A percentile compares a stretch with the other conserved stretches of the same genome.
Evolutionary conservation across 495 filamentous ascomycete genomes (phyloP).

Genomic region (Neurospora sp.): DNA sequence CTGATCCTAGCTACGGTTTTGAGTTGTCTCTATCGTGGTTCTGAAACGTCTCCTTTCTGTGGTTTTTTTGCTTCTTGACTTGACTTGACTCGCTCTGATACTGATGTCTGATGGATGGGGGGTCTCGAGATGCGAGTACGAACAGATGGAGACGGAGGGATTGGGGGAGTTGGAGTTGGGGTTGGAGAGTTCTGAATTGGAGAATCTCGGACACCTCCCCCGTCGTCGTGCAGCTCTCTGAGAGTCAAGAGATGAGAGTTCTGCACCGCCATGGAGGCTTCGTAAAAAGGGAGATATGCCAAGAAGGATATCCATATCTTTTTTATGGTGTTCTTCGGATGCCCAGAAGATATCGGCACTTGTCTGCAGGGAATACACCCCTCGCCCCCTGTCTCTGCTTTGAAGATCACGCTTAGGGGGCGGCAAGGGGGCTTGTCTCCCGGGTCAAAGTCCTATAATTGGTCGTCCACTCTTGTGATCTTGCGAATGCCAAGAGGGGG

Average conservation of each 20-base stretch:
- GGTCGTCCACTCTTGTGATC: background rate
- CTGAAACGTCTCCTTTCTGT: background rate
- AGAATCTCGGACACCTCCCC: background rate
- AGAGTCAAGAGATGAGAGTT: background rate
- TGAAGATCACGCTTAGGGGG: background rate
- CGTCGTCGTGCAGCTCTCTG: background rate
- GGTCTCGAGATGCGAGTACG: background rate
- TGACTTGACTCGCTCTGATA: background rate
- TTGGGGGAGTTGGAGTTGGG: background rate
- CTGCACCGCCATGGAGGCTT: background rate
- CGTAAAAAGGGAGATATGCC: background rate
- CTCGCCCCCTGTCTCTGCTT: background rate
- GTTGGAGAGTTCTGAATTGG: background rate
- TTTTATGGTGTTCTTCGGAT: background rate
- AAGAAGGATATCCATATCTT: background rate
- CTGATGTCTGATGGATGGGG: background rate
- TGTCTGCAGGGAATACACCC: background rate
- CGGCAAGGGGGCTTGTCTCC: background rate
- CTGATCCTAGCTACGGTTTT: background rate
- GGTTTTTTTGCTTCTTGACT: background rate
- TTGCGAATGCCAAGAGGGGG: background rate
- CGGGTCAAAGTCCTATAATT: background rate
- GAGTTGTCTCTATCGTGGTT: background rate
- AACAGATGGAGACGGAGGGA: background rate
- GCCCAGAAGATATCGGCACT: background rate